phyloP scores from a whole-genome alignment of 495 filamentous ascomycete genomes.

The Neurospora sp. region DNA sequence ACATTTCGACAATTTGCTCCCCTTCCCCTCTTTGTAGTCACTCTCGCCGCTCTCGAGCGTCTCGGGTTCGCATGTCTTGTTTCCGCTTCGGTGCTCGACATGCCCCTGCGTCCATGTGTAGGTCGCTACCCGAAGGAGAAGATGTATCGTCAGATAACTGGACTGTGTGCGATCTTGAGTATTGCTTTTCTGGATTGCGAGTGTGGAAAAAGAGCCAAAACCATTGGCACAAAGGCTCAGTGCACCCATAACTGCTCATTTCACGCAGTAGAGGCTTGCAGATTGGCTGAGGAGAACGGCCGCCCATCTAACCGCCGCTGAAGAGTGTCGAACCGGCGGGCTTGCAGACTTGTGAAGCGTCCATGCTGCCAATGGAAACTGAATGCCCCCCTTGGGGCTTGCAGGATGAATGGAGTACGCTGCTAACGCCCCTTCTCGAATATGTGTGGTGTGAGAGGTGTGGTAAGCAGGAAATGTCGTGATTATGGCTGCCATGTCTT shows the following conservation, averaged over 20 bases:
- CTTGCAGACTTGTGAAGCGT: neutral
- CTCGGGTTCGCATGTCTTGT: neutral
- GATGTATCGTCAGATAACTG: neutral
- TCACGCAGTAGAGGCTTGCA: neutral
- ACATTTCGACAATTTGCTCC: neutral
- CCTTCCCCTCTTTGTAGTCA: neutral
- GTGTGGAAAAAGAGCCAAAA: neutral
- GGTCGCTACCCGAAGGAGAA: neutral
- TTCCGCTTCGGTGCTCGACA: neutral
- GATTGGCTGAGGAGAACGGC: neutral
- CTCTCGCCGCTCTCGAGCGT: neutral
- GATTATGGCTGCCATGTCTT: neutral
- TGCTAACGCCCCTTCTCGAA: neutral
- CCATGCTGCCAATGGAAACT: neutral
- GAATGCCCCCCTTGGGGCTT: neutral
- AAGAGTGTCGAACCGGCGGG: neutral
- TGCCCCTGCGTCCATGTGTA: neutral
- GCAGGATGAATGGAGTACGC: neutral
- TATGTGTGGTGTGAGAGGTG: neutral
- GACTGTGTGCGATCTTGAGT: neutral
- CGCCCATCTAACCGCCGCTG: neutral
- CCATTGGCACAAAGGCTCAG: neutral
- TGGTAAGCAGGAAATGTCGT: neutral
- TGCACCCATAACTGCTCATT: neutral
- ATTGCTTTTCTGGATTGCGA: neutral